Conservation (phyloP, 2,329 filamentous ascomycete genomes). For the Fusarium coicis region DNA sequence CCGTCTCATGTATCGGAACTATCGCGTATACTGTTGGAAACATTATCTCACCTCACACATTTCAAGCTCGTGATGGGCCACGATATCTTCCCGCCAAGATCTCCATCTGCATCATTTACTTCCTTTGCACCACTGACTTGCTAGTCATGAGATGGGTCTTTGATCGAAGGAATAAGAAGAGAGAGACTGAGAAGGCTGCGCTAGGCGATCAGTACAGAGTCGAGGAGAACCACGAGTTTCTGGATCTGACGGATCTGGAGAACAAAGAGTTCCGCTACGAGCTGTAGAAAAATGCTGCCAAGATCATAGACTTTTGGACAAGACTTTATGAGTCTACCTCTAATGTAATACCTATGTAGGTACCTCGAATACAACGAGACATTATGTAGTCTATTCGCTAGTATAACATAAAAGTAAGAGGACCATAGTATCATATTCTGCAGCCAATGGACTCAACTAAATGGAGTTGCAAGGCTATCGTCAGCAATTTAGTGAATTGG, state of each 20-base stretch:
- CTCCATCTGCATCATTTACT: slow-evolving; percentile 38
- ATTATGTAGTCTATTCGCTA: not conserved
- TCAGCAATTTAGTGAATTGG: not conserved
- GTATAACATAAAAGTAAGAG: no score
- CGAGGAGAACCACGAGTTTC: slow-evolving; percentile 33
- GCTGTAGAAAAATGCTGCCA: not conserved
- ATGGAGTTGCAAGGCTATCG: no score
- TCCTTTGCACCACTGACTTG: slow-evolving; percentile 30
- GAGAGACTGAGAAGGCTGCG: slow-evolving; percentile 15
- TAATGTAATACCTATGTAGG: fast-evolving
- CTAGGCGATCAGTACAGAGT: not conserved
- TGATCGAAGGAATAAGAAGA: slow-evolving; percentile 18
- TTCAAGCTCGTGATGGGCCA: slow-evolving; percentile 30
- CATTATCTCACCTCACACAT: slow-evolving; percentile 37
- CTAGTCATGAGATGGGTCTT: slow-evolving; percentile 35
- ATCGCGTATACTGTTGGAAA: slow-evolving; percentile 38
- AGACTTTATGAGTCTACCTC: no score
- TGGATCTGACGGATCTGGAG: slow-evolving; percentile 32
- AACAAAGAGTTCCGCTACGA: slow-evolving; percentile 2
- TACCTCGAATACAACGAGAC: fast-evolving
- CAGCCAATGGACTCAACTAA: fast-evolving
- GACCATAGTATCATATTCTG: no score
- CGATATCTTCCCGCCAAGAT: slow-evolving; percentile 35
- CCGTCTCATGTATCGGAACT: slow-evolving; percentile 35
- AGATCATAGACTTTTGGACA: fast-evolving